Base-by-base conservation (phyloP, 768 basidiomycete species). In the Mycena kentingensis region DNA sequence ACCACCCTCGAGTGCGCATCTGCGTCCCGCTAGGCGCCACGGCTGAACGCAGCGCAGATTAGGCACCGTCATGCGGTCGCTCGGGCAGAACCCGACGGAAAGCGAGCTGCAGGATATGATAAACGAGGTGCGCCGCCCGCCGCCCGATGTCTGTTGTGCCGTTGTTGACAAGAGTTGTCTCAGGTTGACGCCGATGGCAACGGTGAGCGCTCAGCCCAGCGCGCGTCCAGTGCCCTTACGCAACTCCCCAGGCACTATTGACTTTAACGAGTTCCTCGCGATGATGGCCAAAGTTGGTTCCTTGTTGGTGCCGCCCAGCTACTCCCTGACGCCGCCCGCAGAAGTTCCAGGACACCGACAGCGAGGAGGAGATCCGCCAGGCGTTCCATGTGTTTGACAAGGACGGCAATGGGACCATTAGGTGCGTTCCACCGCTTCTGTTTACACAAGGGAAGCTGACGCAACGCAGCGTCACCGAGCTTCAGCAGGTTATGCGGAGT, bases 371-470 rank as follows among this genome's bases (percentile, higher is more conserved):
- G 75, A 90, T 98, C 71, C 85, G 84, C 69, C 91, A 95, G 77
- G 96, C 96, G 22, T 98, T 98, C 83, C 90, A 89, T 72, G 92
- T 93, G 49, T 97, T 97, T 64, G 95, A 98, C 73, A 94, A 92
- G 82, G 92, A 98, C 65, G 90, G 90, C 12, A 94, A 93, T 63
- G 95, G 94, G 16, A 89, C 78, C 65, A 97, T 98, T 72, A n/a
- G n/a, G n/a, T n/a, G n/a, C n/a, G n/a, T n/a, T n/a, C n/a, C n/a
- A n/a, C n/a, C n/a, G n/a, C n/a, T n/a, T n/a, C n/a, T n/a, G n/a
- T n/a, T n/a, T n/a, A n/a, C n/a, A n/a, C n/a, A n/a, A n/a, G n/a
- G n/a, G n/a, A n/a, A n/a, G n/a, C n/a, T n/a, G n/a, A n/a, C n/a
- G n/a, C n/a, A n/a, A n/a, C n/a, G n/a, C n/a, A 87, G 80, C 29